These are phyloP conservation scores for Trichoderma erinaceum DNA, from an alignment of 495 filamentous ascomycete species.

Conservation along the genomic window DNA sequence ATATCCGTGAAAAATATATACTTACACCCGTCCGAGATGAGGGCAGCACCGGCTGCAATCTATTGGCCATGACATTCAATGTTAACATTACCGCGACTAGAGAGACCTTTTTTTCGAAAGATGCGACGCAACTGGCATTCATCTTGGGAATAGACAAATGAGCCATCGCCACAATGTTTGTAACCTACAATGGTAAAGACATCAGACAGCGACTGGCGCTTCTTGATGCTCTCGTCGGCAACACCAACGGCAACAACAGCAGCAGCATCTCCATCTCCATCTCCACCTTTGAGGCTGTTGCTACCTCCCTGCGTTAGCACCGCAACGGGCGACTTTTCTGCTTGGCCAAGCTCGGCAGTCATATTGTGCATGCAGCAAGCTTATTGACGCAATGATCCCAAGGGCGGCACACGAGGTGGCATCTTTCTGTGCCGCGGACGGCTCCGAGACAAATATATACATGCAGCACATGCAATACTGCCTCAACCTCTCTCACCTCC, in stretches of 20 bases:
- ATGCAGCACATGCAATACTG: too few relatives aligned
- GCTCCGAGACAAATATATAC: too few relatives aligned
- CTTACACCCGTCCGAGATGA: neutral
- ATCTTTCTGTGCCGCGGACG: too few relatives aligned
- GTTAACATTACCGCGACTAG: neutral
- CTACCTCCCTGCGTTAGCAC: neutral
- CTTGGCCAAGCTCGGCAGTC: neutral
- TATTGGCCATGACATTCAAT: neutral
- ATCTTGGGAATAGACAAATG: neutral
- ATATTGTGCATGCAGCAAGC: neutral
- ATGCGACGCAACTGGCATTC: neutral
- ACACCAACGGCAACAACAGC: neutral
- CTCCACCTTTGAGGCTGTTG: neutral
- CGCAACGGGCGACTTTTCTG: neutral
- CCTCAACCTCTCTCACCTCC: too few relatives aligned
- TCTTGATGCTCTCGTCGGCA: neutral
- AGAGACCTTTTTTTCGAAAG: neutral
- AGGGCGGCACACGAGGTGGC: too few relatives aligned
- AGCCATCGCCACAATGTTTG: neutral
- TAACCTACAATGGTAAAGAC: conserved; percentile 4
- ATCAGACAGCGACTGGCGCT: conserved; percentile 5
- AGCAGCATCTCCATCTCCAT: neutral
- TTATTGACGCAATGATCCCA: neutral
- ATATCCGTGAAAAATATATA: too few relatives aligned
- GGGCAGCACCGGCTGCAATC: conserved; percentile 6